Conservation (phyloP, 1,284 basidiomycete genomes). For the Violaceomyces palustris region DNA sequence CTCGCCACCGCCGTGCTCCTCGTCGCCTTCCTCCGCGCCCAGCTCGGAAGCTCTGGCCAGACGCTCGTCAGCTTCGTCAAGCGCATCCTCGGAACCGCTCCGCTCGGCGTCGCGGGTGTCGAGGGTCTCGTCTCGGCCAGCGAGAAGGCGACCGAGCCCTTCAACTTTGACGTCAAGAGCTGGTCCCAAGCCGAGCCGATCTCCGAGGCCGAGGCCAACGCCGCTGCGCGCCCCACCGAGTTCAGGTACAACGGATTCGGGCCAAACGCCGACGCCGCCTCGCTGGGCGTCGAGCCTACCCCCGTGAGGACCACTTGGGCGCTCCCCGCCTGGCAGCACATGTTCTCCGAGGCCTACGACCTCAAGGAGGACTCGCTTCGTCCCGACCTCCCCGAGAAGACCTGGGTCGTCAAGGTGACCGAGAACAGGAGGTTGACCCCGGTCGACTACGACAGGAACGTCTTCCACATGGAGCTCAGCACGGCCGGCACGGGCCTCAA, state of each 20-base stretch:
- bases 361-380: slow-evolving; percentile 54
- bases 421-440: slow-evolving; percentile 95
- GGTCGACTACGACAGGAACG: slow-evolving; percentile 90
- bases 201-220: slow-evolving; percentile 37
- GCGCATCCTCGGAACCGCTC: slow-evolving; percentile 39
- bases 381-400: slow-evolving; percentile 82
- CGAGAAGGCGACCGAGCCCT: slow-evolving; percentile 28
- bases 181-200: slow-evolving; percentile 37
- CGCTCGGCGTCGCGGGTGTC: slow-evolving; percentile 41
- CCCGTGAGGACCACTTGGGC: slow-evolving; percentile 44
- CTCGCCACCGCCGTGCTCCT: slow-evolving; percentile 41
- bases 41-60: slow-evolving; percentile 29
- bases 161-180: slow-evolving; percentile 27
- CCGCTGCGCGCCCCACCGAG: slow-evolving; percentile 33
- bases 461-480: slow-evolving; percentile 97
- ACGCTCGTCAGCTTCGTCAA: slow-evolving; percentile 27
- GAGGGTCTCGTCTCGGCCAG: slow-evolving; percentile 35
- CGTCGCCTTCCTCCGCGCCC: slow-evolving; percentile 32
- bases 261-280: slow-evolving; percentile 30
- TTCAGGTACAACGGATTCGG: slow-evolving; percentile 46
- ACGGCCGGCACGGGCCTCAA: slow-evolving; percentile 85
- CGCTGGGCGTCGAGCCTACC: slow-evolving; percentile 25
- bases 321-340: slow-evolving; percentile 49
- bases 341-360: slow-evolving; percentile 52
- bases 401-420: slow-evolving; percentile 84